Evolutionary conservation across 345 rosid species (phyloP), one percentile per base, ranked within the genome.

Genomic region (Brassica cretica): DNA sequence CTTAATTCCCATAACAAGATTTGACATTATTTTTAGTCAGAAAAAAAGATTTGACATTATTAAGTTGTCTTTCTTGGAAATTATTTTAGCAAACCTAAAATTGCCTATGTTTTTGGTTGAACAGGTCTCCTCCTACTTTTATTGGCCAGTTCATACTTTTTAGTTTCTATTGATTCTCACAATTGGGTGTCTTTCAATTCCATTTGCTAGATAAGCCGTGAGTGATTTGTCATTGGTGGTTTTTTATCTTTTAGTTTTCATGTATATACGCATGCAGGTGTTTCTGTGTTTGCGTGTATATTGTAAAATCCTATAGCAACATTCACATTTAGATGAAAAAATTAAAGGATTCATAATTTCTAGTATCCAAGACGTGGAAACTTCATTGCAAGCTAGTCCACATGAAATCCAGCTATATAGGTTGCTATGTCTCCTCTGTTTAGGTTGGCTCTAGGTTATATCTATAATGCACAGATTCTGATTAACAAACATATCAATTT

Each of bases 331-430:
- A 19, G 30, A 59, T 1, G 10, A 59, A 59, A 59, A 11, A 58
- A 18, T 9, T 46, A 19, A 37, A 1, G 10, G 10, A 7, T 16
- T 55, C 55, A 14, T 56, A 58, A 58, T 24, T 5, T 27, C 3
- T 25, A 61, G 1, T 61, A 32, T 68, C 25, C 60, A 33, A 64
- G 71, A 70, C 46, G 76, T 77, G 71, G 33, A 63, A 64, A 25
- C 76, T 64, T 70, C 49, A 53, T 35, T 71, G 71, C 71, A 77
- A 77, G 60, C 71, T 64, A 64, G 25, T 60, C 46, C 60, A 70
- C 71, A 70, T 77, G 71, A 77, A 70, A 55, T 33, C 71, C 75
- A 77, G 70, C 75, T 76, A 46, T 59, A 32, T 25, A 62, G 51
- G 63, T 21, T 68, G 18, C 1, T 8, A 33, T 62, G 19, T 29